Conservation (phyloP, 179 eudicot species). For the Spergularia azorica region DNA sequence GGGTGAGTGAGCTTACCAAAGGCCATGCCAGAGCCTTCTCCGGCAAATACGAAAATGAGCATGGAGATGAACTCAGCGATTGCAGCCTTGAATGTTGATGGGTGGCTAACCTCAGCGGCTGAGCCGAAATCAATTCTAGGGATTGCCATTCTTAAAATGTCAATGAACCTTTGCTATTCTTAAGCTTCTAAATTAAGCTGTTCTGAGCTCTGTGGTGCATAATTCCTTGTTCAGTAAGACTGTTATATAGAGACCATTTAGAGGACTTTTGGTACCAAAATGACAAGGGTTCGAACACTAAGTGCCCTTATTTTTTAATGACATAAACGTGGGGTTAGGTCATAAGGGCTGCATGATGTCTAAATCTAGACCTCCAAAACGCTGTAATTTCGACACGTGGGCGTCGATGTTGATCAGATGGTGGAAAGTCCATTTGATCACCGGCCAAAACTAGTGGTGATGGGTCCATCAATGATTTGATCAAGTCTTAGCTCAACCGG, state of each 20-base stretch:
- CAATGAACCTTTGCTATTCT: neutral
- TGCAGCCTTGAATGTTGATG: conserved; percentile 59
- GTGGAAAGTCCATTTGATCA: conserved; percentile 25
- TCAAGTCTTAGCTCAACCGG: conserved; percentile 29
- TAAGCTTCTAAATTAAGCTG: conserved; percentile 3
- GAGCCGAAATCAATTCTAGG: conserved; percentile 60
- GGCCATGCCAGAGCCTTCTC: conserved; percentile 75
- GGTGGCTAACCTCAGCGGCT: conserved; percentile 44
- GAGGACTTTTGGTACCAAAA: conserved; percentile 3
- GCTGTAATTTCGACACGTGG: conserved; percentile 40
- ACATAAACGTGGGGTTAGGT: conserved; percentile 7
- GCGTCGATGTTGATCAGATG: conserved; percentile 25
- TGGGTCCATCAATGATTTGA: conserved; percentile 34
- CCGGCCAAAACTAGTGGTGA: conserved; percentile 33
- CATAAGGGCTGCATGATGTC: conserved; percentile 22
- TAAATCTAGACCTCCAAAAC: conserved; percentile 32
- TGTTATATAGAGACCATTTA: conserved; percentile 26
- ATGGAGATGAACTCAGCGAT: conserved; percentile 70
- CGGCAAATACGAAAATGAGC: conserved; percentile 73
- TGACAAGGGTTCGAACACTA: neutral
- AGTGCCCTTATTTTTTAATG: neutral
- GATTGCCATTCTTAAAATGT: conserved; percentile 44
- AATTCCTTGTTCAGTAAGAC: conserved; percentile 21
- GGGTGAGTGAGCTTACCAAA: conserved; percentile 43
- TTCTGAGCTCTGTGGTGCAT: conserved; percentile 30